phyloP scores from a whole-genome alignment of 2,329 filamentous ascomycete species.

The Acephala macrosclerotiorum region DNA sequence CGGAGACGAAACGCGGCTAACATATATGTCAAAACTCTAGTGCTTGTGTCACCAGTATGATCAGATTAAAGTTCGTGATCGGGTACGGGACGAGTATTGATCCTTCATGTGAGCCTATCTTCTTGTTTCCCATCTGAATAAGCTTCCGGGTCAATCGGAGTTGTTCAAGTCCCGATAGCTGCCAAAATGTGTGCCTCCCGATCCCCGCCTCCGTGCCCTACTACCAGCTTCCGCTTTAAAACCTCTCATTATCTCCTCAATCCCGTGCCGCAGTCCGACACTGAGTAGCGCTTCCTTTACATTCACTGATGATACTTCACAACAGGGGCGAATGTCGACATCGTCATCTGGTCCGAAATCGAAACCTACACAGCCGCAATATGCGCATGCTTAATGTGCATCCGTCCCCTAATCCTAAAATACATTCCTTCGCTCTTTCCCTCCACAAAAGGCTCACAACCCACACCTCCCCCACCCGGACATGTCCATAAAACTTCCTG shows the following conservation, averaged over 20 bases:
- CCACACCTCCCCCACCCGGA: not conserved
- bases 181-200: no score
- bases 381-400: conserved; percentile 51
- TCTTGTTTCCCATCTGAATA: not conserved
- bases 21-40: conserved; percentile 27
- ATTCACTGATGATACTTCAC: not conserved
- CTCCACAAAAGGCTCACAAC: conserved; percentile 1
- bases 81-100: conserved; percentile 18
- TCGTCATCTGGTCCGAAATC: conserved; percentile 45
- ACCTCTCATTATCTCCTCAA: no score
- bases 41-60: conserved; percentile 60
- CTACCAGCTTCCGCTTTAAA: no score
- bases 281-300: not conserved
- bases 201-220: no score
- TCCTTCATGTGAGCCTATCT: conserved; percentile 20
- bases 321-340: conserved; percentile 42
- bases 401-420: conserved; percentile 46
- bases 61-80: conserved; percentile 68
- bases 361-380: conserved; percentile 49
- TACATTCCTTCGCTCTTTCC: conserved; percentile 19
- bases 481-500: conserved; percentile 4
- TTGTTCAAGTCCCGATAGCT: not conserved
- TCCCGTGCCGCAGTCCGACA: no score
- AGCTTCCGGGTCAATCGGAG: not conserved
- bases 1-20: not conserved